These are phyloP conservation scores for Musa schizocarpa DNA, from an alignment of 176 grass and related monocot genomes.

Conservation along the genomic window DNA sequence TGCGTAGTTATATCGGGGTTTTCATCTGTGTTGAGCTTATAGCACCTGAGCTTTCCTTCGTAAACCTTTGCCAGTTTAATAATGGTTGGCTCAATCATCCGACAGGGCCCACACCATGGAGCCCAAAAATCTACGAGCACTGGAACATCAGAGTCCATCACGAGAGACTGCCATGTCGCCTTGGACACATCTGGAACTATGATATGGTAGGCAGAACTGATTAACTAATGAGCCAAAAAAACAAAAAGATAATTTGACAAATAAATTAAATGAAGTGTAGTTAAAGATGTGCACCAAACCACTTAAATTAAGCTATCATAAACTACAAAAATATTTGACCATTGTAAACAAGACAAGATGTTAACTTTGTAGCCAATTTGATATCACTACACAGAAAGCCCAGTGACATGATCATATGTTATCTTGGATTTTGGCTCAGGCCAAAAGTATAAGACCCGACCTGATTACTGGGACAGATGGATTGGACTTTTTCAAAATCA, in stretches of 20 bases:
- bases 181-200: not conserved
- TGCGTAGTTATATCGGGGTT: constrained; percentile 1
- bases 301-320: not conserved
- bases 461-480: too few species aligned
- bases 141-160: not conserved
- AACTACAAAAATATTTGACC: too few species aligned
- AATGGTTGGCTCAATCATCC: constrained; percentile 1
- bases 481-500: too few species aligned
- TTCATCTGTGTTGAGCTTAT: constrained; percentile 15
- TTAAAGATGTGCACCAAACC: not conserved
- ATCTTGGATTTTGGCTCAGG: too few species aligned
- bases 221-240: not conserved
- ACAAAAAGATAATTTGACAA: not conserved
- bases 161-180: constrained; percentile 4
- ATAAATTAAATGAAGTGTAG: not conserved
- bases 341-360: too few species aligned
- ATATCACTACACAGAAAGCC: too few species aligned
- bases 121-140: constrained; percentile 12
- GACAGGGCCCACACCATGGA: constrained; percentile 3
- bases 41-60: constrained; percentile 8
- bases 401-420: too few species aligned
- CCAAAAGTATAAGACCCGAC: too few species aligned
- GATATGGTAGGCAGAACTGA: not conserved
- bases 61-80: not conserved
- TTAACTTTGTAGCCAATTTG: too few species aligned